Conservation (phyloP, 345 rosid species). For the Salix dunnii region DNA sequence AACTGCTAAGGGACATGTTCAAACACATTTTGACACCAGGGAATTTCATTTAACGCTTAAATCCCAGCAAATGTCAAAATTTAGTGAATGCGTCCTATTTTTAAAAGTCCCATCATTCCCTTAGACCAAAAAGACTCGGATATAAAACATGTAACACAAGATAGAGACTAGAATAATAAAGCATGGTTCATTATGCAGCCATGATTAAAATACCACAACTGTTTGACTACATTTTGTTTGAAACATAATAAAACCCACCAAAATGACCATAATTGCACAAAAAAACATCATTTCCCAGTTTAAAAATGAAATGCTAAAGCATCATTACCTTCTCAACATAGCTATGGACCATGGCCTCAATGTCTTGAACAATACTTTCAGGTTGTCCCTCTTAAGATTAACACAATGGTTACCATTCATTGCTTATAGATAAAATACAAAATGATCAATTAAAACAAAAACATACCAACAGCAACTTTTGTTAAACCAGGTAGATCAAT, state of each 20-base stretch:
- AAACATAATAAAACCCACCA: background rate
- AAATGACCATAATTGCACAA: background rate
- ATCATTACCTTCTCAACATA: constrained; percentile 82
- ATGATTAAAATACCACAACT: background rate
- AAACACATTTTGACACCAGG: background rate
- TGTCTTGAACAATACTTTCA: constrained; percentile 74
- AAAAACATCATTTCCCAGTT: background rate
- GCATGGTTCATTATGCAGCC: background rate
- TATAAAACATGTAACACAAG: background rate
- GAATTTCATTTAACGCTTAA: background rate
- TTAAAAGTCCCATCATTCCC: background rate
- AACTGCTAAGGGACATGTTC: background rate
- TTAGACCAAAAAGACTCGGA: background rate
- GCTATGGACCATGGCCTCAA: constrained; percentile 83
- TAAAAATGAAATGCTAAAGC: background rate
- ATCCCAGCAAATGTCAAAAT: background rate
- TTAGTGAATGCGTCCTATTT: background rate
- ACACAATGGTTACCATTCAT: constrained; percentile 15
- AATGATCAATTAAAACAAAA: background rate
- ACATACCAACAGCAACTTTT: constrained; percentile 88
- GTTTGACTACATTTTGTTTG: background rate
- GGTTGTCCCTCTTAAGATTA: constrained; percentile 84
- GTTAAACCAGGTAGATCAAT: constrained; percentile 93
- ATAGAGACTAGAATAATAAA: background rate
- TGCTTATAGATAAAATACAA: background rate